A percentile compares a stretch with the other conserved stretches of the same genome.
Evolutionary conservation across 208 protist genomes (phyloP).

Genomic region (Crithidia acanthocephali): DNA sequence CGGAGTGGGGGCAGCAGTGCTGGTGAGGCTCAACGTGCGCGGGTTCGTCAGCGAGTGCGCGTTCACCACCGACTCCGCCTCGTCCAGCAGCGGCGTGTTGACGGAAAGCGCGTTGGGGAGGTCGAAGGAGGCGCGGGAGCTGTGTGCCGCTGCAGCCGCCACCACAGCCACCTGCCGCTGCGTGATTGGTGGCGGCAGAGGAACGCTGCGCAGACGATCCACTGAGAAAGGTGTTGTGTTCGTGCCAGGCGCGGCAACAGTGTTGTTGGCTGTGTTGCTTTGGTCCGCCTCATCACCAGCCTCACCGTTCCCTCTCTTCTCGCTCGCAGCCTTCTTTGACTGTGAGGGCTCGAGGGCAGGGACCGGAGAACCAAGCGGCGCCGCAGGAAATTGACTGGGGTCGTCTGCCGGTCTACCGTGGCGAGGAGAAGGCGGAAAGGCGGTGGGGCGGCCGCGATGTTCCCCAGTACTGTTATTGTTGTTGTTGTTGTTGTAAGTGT

Average conservation of each 20-base stretch:
- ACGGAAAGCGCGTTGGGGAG: constrained; percentile 13
- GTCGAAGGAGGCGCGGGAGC: background rate
- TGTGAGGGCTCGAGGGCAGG: background rate
- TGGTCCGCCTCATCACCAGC: background rate
- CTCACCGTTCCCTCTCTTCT: background rate
- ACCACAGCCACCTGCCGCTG: constrained; percentile 17
- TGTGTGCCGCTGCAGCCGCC: constrained; percentile 6
- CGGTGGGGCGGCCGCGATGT: background rate
- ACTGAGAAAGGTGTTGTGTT: background rate
- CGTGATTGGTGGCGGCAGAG: constrained; percentile 9
- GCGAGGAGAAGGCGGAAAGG: background rate
- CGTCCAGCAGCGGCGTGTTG: background rate
- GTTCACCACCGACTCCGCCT: background rate
- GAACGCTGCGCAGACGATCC: constrained; percentile 12
- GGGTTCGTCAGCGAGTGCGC: background rate
- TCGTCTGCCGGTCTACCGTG: background rate
- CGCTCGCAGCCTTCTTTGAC: background rate
- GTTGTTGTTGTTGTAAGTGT: too few relatives aligned
- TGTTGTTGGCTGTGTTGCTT: background rate
- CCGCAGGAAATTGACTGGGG: background rate
- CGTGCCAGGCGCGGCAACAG: background rate
- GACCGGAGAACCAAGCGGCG: background rate
- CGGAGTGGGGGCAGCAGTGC: background rate
- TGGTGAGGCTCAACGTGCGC: background rate
- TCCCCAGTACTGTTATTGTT: background rate